Base-by-base conservation (phyloP, 139 green algal species). In the Chara braunii region DNA sequence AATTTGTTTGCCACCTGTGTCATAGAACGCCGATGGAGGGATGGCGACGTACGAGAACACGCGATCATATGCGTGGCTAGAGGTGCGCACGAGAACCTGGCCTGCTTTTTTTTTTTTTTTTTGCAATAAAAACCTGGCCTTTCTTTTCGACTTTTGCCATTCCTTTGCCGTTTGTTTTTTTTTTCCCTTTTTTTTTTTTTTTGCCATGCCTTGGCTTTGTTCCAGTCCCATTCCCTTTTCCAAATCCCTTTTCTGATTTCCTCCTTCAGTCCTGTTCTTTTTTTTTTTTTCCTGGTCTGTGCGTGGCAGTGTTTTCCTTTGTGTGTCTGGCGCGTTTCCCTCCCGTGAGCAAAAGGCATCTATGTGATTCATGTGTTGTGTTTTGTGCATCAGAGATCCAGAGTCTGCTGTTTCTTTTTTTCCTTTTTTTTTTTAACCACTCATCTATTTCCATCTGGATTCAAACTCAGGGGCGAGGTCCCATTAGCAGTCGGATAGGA, bases 31-130 rank as follows among this genome's bases (percentile, higher is more conserved):
- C 12, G 78, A 85, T 68, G 91, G 91, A 1, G 94, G 94, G 34
- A 96, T 92, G 88, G 92, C 93, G 8, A 98, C 94, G 2, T 99
- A 98, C 60, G 94, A 99, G 66, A 94, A 94, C 78, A 96, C 89
- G 14, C 83, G 94, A 14, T 90, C 82, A 5, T 95, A 67, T 35
- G 30, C 70, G 7, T 78, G 66, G 66, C 43, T 77, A 52, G 68
- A 77, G 61, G 60, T 73, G 7, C 22, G 50, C 50, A 48, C n/a
- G 40, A 48, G 18, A 26, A n/a, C n/a, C 40, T 48, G 40, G n/a
- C 14, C 45, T 59, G 14, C n/a, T 59, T 59, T n/a, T 55, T 14
- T 55, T 59, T 59, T 55, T 59, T 40, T 48, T 48, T 48, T 18
- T 48, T 48, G 18, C 18, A 29, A 18, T 48, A 48, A 48, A 18